These are phyloP conservation scores for Styphnolobium japonicum DNA, from an alignment of 306 rosid genomes.

Conservation along the genomic window DNA sequence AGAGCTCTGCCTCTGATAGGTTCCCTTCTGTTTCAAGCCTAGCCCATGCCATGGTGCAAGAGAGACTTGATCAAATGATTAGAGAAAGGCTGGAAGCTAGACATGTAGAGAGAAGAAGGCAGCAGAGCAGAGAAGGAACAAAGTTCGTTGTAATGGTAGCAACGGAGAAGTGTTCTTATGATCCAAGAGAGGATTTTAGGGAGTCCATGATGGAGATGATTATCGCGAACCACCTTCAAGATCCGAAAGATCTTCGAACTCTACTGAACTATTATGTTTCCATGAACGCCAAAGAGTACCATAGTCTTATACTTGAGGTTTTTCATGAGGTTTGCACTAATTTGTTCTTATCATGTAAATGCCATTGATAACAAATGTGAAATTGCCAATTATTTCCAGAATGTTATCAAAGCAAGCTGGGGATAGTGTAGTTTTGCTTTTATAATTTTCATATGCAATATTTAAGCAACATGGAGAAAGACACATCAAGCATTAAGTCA, in stretches of 20 bases:
- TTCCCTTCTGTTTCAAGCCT: constrained; percentile 74
- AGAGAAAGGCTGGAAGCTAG: constrained; percentile 54
- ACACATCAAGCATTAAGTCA: neutral
- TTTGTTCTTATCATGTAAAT: constrained; percentile 65
- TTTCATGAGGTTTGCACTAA: constrained; percentile 75
- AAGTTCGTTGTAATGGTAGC: constrained; percentile 85
- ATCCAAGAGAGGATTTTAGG: constrained; percentile 83
- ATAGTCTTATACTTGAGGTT: constrained; percentile 56
- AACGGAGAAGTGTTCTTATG: constrained; percentile 73
- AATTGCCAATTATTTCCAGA: neutral
- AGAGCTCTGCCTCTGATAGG: constrained; percentile 59
- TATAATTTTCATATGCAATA: neutral
- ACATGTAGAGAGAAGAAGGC: constrained; percentile 49
- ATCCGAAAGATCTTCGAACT: constrained; percentile 72
- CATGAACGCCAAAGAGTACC: constrained; percentile 66
- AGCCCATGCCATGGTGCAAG: constrained; percentile 97
- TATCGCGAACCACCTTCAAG: constrained; percentile 56
- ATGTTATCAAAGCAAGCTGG: neutral
- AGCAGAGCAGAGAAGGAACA: constrained; percentile 45
- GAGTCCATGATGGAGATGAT: constrained; percentile 87
- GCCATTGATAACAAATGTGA: constrained; percentile 32
- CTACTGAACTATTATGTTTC: constrained; percentile 85
- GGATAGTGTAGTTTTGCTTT: neutral
- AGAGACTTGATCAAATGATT: constrained; percentile 83
- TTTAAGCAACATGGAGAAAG: neutral